Evolutionary conservation across 306 rosid species (phyloP), one percentile per base, ranked within the genome.

Genomic region (Medicago truncatula): DNA sequence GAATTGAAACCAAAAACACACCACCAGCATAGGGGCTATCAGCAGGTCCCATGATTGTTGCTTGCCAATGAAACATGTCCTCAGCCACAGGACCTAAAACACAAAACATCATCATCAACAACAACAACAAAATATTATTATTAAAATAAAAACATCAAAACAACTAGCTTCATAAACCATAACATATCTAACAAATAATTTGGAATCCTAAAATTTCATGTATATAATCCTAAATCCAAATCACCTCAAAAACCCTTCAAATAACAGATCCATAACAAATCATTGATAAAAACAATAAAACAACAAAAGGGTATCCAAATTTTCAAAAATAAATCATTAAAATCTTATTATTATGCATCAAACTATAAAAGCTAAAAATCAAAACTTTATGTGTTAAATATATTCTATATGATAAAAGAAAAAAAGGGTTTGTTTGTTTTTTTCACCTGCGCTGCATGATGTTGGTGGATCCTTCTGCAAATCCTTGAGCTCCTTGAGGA

Each of bases 21-120:
- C 97, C 97, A 64, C 97, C 96, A 0, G 96, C 77, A 63, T 92
- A 92, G 0, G 96, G 97, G 78, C 96, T 90, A 61, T 92, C 97
- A 46, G 91, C 53, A 21, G 98, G 98, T 39, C 98, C 98, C 96
- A 88, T 92, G 60, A 92, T 88, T 18, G 94, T 88, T 40, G 97
- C 97, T 76, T 92, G 97, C 96, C 94, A 92, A 71, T 92, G 98
- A 85, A 90, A 93, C 96, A 93, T 93, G 70, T 93, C 98, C 86
- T 93, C 98, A 4, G 95, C 98, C 79, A 90, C 95, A 0, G 98
- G 97, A 73, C 98, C 97, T 93, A 46, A 58, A 3, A 58, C 10
- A 75, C 70, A 80, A 11, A 62, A 56, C 71, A 74, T 31, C 36
- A 31, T 31, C 36, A 31, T 31, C 36, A 31, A 0, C 36, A 31